Conservation (phyloP, 1,139 yeast species). For the Magnusiomyces tetraspermus region DNA sequence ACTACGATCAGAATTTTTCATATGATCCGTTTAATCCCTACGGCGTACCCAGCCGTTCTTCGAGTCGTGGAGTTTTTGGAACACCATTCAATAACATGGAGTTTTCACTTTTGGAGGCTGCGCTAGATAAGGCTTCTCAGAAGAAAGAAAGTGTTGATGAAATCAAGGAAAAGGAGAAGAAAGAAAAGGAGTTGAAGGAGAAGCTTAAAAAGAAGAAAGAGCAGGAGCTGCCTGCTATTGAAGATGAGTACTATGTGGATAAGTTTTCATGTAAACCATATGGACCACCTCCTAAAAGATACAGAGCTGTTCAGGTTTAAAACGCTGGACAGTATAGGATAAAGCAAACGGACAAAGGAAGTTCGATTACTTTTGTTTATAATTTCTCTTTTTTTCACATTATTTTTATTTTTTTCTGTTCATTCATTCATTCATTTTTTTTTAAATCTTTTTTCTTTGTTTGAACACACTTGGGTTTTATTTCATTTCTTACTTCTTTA, state of each 20-base stretch:
- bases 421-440: no score
- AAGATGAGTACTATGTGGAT: conserved; percentile 18
- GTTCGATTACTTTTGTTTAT: no score
- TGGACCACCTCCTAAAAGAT: conserved; percentile 28
- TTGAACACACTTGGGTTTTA: no score
- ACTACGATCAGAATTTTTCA: neutral
- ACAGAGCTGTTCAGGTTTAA: conserved; percentile 23
- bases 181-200: neutral
- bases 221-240: neutral
- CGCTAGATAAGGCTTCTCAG: neutral
- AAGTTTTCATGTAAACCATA: conserved; percentile 27
- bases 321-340: neutral
- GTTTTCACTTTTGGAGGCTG: neutral
- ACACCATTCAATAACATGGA: neutral
- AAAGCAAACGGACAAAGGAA: no score
- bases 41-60: neutral
- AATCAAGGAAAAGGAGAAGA: neutral
- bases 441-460: no score
- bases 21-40: neutral
- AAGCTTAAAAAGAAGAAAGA: neutral
- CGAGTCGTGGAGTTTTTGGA: neutral
- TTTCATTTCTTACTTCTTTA: no score
- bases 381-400: no score
- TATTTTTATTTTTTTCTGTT: no score
- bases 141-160: neutral